These are phyloP conservation scores for Simplicillium sp. DNA, from an alignment of 2,329 filamentous ascomycete genomes.

Conservation along the genomic window DNA sequence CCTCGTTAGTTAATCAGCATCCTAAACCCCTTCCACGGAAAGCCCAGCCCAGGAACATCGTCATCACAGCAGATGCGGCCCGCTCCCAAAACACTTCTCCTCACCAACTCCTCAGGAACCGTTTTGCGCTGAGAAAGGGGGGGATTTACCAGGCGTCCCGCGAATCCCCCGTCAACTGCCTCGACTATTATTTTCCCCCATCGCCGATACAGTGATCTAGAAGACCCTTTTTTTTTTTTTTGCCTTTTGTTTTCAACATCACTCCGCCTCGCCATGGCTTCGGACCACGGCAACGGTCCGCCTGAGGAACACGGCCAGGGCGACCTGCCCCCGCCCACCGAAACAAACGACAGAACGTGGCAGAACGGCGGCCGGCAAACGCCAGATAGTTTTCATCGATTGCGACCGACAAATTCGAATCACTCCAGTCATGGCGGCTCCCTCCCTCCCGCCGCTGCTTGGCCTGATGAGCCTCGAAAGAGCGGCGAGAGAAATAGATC, in stretches of 20 bases:
- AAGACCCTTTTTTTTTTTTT: background rate
- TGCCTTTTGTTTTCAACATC: background rate
- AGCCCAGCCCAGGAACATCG: too few relatives aligned
- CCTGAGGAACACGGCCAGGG: conserved; percentile 26
- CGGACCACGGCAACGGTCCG: conserved; percentile 34
- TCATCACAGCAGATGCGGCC: too few relatives aligned
- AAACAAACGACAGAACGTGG: conserved; percentile 23
- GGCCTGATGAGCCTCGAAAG: conserved; percentile 36
- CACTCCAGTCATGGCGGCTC: conserved; percentile 18
- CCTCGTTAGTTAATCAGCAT: too few relatives aligned
- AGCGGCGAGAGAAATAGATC: conserved; percentile 51
- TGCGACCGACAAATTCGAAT: conserved; percentile 24
- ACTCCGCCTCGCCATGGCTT: conserved; percentile 29
- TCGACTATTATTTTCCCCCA: too few relatives aligned
- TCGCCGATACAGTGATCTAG: too few relatives aligned
- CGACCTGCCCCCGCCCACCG: conserved; percentile 18
- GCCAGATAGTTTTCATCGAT: conserved; percentile 24
- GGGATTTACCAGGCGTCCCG: too few relatives aligned
- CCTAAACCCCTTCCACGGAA: too few relatives aligned
- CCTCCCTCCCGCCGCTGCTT: conserved; percentile 15
- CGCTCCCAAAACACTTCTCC: too few relatives aligned
- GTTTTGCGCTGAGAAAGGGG: too few relatives aligned
- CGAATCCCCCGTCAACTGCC: too few relatives aligned
- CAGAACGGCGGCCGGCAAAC: conserved; percentile 25
- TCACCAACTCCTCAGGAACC: too few relatives aligned